Evolutionary conservation across 2,329 filamentous ascomycete species (phyloP), one percentile per base, ranked within the genome.

Genomic region (Pyrenophora tritici-repentis): DNA sequence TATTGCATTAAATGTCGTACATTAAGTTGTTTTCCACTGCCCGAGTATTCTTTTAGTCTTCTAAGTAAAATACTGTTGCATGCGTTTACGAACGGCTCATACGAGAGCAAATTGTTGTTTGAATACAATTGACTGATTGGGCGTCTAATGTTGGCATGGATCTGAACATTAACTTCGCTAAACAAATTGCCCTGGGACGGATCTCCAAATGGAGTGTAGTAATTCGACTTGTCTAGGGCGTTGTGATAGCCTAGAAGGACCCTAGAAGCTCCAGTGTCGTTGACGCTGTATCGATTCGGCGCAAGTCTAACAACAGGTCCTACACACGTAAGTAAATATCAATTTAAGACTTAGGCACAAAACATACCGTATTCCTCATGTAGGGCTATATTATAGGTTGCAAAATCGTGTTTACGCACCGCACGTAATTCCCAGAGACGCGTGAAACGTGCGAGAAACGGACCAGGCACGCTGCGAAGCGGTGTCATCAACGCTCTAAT

Each of bases 381-480:
- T n/a, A n/a, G n/a, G n/a, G n/a, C n/a, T n/a, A n/a, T 68, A 48
- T 73, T 56, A 72, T 64, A 43, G 71, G 56, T 54, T 78, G 63
- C 61, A 18, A 79, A 74, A 6, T 68, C 58, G 4, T 76, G 76
- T 1, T 59, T 58, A 12, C 61, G 62, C 4, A 79, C 67, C 3
- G 68, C 68, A 3, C 55, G 56, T 18, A 80, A 67, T 43, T 78
- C 78, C 76, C 78, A 81, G 2, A 77, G 58, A 1, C 73, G 67
- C 3, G 75, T 77, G 50, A 80, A 75, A 6, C 78, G 69, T 10
- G 79, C 69, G 32, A 71, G 63, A 36, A 78, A 74, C 0, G 79
- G 79, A 0, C 79, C 79, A 0, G 79, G 78, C 16, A 81, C 65
- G 5, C 58, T 57, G 24, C 68, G 68, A 3, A 77, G 67, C 4